Percentiles rank a stretch among this genome's conserved stretches.
Evolutionary conservation across 2,329 filamentous ascomycete species (phyloP).

Genomic region (Aureobasidium sp.): DNA sequence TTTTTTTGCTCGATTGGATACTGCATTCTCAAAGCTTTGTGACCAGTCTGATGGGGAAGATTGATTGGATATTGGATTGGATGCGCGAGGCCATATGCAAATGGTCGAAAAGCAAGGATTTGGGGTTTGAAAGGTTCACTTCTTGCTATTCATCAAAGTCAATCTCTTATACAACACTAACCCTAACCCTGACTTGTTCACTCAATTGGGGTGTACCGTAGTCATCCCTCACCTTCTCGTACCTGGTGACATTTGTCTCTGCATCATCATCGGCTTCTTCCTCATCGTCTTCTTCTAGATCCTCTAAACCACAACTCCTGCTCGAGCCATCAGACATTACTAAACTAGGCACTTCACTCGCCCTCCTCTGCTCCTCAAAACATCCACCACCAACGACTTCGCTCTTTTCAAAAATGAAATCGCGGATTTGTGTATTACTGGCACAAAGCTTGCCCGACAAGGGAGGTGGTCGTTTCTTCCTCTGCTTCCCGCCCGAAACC

Average conservation of each 20-base stretch:
- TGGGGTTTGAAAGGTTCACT: too few relatives aligned
- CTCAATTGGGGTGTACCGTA: too few relatives aligned
- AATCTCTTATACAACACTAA: too few relatives aligned
- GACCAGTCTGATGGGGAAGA: too few relatives aligned
- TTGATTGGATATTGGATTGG: too few relatives aligned
- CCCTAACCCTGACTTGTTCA: too few relatives aligned
- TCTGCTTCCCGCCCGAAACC: background rate
- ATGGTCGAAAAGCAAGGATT: too few relatives aligned
- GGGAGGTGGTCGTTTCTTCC: background rate
- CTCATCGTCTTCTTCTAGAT: background rate
- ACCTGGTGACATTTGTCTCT: background rate
- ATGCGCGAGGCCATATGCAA: too few relatives aligned
- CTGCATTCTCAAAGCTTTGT: too few relatives aligned
- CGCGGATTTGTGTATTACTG: background rate
- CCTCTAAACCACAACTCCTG: background rate
- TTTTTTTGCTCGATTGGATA: too few relatives aligned
- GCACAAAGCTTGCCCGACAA: background rate
- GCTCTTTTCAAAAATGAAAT: background rate
- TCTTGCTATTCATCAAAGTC: too few relatives aligned
- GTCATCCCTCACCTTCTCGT: background rate
- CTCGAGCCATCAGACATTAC: background rate
- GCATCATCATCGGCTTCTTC: background rate
- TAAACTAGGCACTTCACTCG: constrained; percentile 1
- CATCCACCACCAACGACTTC: background rate
- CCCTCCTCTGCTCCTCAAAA: background rate